Evolutionary conservation across 2,329 filamentous ascomycete species (phyloP).

Genomic region (Xenoacremonium recifei): DNA sequence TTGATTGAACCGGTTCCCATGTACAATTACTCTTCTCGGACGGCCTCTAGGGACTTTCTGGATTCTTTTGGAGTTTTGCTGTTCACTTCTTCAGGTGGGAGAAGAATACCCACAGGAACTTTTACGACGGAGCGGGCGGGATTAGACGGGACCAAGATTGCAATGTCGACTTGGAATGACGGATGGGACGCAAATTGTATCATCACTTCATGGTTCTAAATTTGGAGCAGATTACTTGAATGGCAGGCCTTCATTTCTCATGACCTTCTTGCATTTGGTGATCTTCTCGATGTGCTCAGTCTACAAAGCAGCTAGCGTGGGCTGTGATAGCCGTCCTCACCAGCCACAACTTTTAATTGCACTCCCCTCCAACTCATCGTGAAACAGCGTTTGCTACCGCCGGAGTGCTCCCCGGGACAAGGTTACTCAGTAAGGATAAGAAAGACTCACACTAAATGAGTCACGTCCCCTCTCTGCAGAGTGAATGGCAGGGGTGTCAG

Average conservation of each 20-base stretch:
- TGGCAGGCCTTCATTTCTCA: constrained; percentile 6
- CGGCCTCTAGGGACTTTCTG: constrained; percentile 8
- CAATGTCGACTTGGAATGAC: too few relatives aligned
- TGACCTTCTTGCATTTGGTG: too few relatives aligned
- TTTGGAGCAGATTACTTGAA: constrained; percentile 3
- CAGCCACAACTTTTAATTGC: too few relatives aligned
- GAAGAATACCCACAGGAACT: constrained; percentile 10
- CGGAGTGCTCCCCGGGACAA: constrained; percentile 13
- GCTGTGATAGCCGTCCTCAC: too few relatives aligned
- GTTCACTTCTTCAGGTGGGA: constrained; percentile 8
- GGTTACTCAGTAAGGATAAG: too few relatives aligned
- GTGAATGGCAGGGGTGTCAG: constrained; percentile 3
- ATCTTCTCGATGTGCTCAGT: too few relatives aligned
- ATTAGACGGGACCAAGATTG: constrained; percentile 22
- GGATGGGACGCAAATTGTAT: constrained; percentile 23
- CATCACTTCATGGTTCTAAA: constrained; percentile 25
- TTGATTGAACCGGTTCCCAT: constrained; percentile 17
- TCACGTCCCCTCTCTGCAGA: constrained; percentile 11
- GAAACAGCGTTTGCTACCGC: constrained; percentile 18
- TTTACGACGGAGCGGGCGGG: constrained; percentile 5
- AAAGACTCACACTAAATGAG: too few relatives aligned
- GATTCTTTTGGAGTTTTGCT: constrained; percentile 13
- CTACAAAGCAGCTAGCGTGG: constrained; percentile 1
- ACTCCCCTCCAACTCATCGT: constrained; percentile 10
- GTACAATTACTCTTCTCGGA: constrained; percentile 34